Evolutionary conservation across 192 early-diverging fungal genomes (phyloP).

Genomic region (Backusella tuberculispora): DNA sequence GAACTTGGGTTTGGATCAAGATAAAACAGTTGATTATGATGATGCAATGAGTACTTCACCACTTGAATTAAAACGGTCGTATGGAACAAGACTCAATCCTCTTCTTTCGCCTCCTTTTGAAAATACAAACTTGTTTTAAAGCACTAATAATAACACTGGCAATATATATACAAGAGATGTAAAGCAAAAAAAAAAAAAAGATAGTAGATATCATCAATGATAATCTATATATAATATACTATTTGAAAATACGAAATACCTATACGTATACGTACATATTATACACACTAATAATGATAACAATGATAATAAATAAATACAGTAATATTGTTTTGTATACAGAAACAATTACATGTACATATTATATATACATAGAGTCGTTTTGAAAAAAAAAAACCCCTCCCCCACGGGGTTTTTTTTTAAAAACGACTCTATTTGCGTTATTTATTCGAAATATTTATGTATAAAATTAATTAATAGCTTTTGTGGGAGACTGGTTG

Average conservation of each 20-base stretch:
- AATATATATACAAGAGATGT: neutral
- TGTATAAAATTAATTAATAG: neutral
- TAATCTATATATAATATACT: too few species aligned
- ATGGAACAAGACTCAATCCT: constrained; percentile 4
- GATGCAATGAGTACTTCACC: neutral
- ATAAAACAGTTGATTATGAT: neutral
- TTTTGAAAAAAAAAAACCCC: too few species aligned
- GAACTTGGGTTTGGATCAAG: neutral
- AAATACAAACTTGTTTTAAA: neutral
- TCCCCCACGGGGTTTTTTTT: too few species aligned
- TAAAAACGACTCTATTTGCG: too few species aligned
- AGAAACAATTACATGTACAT: too few species aligned
- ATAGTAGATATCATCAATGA: too few species aligned
- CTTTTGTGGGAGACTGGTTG: neutral
- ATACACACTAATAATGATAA: too few species aligned
- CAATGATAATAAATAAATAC: too few species aligned
- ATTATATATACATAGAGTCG: too few species aligned
- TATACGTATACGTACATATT: too few species aligned
- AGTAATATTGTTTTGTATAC: too few species aligned
- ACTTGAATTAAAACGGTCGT: neutral
- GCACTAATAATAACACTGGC: neutral
- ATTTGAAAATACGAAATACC: too few species aligned
- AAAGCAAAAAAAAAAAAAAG: neutral
- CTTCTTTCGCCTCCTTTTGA: neutral
- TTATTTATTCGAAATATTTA: neutral